Evolutionary conservation across 192 early-diverging fungal genomes (phyloP).

Genomic region (Coemansia sp.): DNA sequence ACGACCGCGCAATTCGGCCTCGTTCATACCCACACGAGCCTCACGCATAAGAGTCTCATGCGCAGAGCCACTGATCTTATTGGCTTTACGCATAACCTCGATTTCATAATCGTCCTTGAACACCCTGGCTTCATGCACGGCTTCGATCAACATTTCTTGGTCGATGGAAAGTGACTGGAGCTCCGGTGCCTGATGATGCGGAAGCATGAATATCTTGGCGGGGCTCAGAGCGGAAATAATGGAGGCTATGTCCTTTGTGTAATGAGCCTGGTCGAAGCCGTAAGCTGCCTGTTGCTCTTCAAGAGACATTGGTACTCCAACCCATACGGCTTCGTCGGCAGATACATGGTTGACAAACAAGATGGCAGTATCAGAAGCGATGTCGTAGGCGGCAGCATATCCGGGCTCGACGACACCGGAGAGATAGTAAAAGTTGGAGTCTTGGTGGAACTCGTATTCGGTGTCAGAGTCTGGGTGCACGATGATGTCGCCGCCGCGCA

Average conservation of each 20-base stretch:
- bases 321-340: constrained; percentile 78
- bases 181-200: constrained; percentile 47
- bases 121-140: constrained; percentile 77
- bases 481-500: constrained; percentile 58
- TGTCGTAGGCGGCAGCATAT: constrained; percentile 71
- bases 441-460: constrained; percentile 84
- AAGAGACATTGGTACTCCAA: constrained; percentile 66
- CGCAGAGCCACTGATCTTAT: constrained; percentile 73
- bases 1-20: constrained; percentile 75
- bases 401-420: constrained; percentile 78
- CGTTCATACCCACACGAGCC: constrained; percentile 64
- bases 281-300: constrained; percentile 60
- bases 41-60: constrained; percentile 78
- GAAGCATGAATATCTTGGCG: constrained; percentile 56
- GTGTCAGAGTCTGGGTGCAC: constrained; percentile 73
- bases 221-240: constrained; percentile 54
- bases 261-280: constrained; percentile 72
- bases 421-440: constrained; percentile 86
- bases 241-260: constrained; percentile 57
- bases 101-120: constrained; percentile 80
- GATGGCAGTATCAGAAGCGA: constrained; percentile 58
- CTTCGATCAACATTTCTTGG: constrained; percentile 40
- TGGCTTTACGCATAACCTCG: constrained; percentile 75
- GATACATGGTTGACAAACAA: constrained; percentile 70
- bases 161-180: constrained; percentile 34